These are phyloP conservation scores for Diplodia corticola DNA, from an alignment of 2,329 filamentous ascomycete species.

Conservation along the genomic window DNA sequence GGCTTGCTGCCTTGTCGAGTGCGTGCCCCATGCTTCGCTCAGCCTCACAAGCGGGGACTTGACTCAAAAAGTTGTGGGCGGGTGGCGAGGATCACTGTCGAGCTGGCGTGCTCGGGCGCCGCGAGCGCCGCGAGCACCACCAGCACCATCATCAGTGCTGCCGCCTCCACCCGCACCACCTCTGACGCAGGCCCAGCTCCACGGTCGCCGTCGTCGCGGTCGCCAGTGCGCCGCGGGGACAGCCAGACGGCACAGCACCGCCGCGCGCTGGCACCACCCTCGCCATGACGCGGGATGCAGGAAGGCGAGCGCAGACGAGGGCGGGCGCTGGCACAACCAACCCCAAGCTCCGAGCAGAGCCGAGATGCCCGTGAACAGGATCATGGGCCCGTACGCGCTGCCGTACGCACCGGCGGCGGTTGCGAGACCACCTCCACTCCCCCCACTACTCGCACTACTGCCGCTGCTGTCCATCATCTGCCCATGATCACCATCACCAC, in stretches of 20 bases:
- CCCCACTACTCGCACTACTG: conserved; percentile 24
- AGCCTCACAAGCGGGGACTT: conserved; percentile 2
- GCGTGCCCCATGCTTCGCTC: not conserved
- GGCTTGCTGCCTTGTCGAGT: not conserved
- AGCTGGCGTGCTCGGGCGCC: conserved; percentile 1
- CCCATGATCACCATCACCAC: not conserved
- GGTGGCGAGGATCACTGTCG: not conserved
- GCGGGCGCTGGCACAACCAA: conserved; percentile 7
- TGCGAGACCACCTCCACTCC: conserved; percentile 26
- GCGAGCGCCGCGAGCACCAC: not conserved
- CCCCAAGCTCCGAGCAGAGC: conserved; percentile 26
- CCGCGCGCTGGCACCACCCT: not conserved
- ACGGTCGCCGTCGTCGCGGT: not conserved
- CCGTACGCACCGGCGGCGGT: conserved; percentile 32
- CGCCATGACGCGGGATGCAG: not conserved
- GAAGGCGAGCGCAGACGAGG: not conserved
- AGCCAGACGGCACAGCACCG: not conserved
- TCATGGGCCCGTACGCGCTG: conserved; percentile 37
- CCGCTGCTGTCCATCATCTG: not conserved
- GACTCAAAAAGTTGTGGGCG: not conserved
- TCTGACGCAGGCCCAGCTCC: not conserved
- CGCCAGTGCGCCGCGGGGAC: not conserved
- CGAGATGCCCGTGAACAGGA: conserved; percentile 41
- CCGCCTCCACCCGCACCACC: not conserved
- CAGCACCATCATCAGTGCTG: not conserved